Base-by-base conservation (phyloP, 176 grass and related monocot genomes). In the Carex cristatella region DNA sequence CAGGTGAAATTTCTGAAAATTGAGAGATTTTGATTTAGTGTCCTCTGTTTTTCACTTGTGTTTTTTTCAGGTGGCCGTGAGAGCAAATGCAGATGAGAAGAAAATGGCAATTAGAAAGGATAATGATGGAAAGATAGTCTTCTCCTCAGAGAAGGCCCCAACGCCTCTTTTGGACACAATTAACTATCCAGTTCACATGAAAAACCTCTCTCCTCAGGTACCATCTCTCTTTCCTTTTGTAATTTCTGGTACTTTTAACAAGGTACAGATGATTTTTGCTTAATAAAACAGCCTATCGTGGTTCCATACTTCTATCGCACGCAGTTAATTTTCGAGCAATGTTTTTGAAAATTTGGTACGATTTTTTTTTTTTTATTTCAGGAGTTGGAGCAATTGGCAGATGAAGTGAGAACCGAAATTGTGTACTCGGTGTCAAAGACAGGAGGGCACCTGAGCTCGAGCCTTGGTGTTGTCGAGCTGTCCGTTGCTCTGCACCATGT, bases 341-440 rank as follows among this genome's bases (percentile, higher is more conserved):
- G 7, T 76, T 40, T 40, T 76, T 30, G 4, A 55, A 53, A 55
- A 53, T 28, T 55, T 7, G 23, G 72, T 76, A 75, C 71, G 11
- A 1, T 14, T 30, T 32, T 0, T 14, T 31, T 32, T 37, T 4
- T 28, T 69, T 79, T 27, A 58, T 66, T 30, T 5, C 35, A 94
- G 92, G 96, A 99, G 30, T 84, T 99, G 88, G 90, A 95, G 88
- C 93, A 99, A 83, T 66, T 99, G n/a, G 83, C 96, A 2, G 90
- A 89, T 28, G 96, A 99, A 86, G 79, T 99, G 79, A 92, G 96
- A 35, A 74, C 85, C 13, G 96, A 99, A 69, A 84, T 99, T 55
- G 93, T 99, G 7, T 76, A 91, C 79, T 51, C 88, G 0, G 88
- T 99, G 10, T 87, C 96, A 56, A 92, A 91, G 73, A 89, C 88